Conservation (phyloP, 164 flowering plant genomes). For the Berberis thunbergii region DNA sequence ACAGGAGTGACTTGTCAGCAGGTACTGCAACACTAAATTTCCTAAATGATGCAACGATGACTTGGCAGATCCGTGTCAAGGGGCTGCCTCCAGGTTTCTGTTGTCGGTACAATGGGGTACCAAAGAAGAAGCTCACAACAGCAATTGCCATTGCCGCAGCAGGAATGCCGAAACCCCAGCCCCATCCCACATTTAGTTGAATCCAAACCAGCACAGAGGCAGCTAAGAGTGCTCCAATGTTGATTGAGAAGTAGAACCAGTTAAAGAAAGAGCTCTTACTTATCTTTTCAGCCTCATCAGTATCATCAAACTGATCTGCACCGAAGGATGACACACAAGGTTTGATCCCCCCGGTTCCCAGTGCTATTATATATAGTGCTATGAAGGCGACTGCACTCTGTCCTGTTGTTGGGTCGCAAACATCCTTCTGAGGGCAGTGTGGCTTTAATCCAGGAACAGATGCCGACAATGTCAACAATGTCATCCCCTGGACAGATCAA, state of each 20-base stretch:
- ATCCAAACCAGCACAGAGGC: conserved; percentile 48
- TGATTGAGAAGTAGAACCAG: conserved; percentile 55
- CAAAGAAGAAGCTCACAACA: conserved; percentile 33
- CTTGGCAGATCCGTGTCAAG: conserved; percentile 31
- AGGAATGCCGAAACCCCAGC: conserved; percentile 62
- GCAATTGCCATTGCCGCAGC: conserved; percentile 57
- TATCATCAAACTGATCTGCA: conserved; percentile 72
- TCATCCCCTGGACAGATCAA: conserved; percentile 40
- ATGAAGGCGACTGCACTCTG: conserved; percentile 22
- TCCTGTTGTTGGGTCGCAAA: conserved; percentile 27
- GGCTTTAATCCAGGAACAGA: conserved; percentile 52
- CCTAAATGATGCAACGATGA: conserved; percentile 27
- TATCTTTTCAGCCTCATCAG: conserved; percentile 47
- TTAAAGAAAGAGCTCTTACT: conserved; percentile 60
- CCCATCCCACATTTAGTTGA: conserved; percentile 54
- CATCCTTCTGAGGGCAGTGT: conserved; percentile 18
- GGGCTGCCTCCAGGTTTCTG: conserved; percentile 48
- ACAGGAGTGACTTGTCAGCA: conserved; percentile 23
- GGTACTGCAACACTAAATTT: conserved; percentile 28
- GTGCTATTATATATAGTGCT: conserved; percentile 24
- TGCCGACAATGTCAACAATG: conserved; percentile 54
- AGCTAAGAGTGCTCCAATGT: conserved; percentile 53
- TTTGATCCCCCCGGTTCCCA: conserved; percentile 70
- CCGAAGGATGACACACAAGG: conserved; percentile 71
- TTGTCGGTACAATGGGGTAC: conserved; percentile 25